These are phyloP conservation scores for Globisporangium carolinianum DNA, from an alignment of 352 stramenopile genomes.

Conservation along the genomic window DNA sequence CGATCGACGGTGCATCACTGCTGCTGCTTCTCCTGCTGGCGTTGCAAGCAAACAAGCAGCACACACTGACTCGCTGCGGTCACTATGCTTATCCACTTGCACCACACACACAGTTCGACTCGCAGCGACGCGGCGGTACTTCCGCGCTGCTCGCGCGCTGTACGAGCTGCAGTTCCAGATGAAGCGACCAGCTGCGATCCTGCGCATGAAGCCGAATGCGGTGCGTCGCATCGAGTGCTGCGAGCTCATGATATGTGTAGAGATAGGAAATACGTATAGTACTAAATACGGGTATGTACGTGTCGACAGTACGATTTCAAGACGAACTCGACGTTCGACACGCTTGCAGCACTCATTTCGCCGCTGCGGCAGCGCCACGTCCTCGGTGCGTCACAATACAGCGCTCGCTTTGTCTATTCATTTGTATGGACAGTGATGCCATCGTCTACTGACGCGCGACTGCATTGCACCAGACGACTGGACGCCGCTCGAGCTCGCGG, in stretches of 20 bases:
- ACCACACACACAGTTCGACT: conserved; percentile 38
- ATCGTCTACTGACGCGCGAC: not conserved
- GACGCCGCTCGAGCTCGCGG: conserved; percentile 59
- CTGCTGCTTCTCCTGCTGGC: no score
- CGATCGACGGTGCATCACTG: conserved; percentile 6
- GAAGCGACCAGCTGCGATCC: conserved; percentile 60
- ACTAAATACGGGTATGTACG: no score
- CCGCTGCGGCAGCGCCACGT: conserved; percentile 60
- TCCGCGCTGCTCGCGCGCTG: conserved; percentile 48
- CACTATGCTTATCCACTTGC: not conserved
- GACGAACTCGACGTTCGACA: conserved; percentile 58
- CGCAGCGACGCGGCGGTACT: conserved; percentile 43
- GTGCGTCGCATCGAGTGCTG: conserved; percentile 17
- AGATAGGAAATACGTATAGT: no score
- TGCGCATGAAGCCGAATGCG: conserved; percentile 65
- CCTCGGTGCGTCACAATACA: conserved; percentile 32
- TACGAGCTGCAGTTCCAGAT: conserved; percentile 75
- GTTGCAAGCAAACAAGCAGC: no score
- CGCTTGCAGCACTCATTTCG: conserved; percentile 52
- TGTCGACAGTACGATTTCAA: conserved; percentile 57
- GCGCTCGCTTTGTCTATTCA: not conserved
- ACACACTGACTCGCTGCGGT: not conserved
- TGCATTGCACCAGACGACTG: conserved; percentile 45
- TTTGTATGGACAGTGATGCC: no score
- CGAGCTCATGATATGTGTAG: no score